A percentile compares a stretch with the other conserved stretches of the same genome.
These are phyloP conservation scores for Cyclostephanos invisitatus DNA, from an alignment of 108 stramenopile species.

Conservation along the genomic window DNA sequence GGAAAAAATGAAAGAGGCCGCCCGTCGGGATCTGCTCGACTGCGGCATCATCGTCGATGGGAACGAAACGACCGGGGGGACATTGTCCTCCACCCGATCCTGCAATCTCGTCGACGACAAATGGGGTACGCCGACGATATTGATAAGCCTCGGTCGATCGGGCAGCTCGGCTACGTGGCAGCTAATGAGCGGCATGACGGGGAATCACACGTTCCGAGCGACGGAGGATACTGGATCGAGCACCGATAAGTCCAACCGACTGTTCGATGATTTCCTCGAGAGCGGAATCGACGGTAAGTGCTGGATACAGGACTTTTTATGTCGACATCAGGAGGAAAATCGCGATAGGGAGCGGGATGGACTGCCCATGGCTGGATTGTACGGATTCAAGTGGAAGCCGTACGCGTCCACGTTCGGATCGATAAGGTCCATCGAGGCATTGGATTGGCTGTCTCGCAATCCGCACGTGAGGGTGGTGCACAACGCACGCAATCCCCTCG, in stretches of 20 bases:
- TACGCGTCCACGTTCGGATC: background rate
- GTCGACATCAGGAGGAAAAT: background rate
- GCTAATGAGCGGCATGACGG: slow-evolving; percentile 2
- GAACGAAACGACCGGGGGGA: background rate
- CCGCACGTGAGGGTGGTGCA: background rate
- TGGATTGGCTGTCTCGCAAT: background rate
- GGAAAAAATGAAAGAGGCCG: background rate
- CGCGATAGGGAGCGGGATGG: background rate
- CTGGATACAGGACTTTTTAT: background rate
- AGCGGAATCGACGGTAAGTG: background rate
- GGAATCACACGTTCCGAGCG: background rate
- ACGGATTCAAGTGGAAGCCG: background rate
- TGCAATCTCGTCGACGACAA: background rate
- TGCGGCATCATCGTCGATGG: background rate
- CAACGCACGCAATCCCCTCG: background rate
- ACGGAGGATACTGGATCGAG: background rate
- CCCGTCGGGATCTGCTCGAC: background rate
- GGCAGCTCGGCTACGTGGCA: slow-evolving; percentile 1
- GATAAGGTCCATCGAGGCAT: background rate
- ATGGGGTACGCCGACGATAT: background rate
- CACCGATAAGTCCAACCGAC: background rate
- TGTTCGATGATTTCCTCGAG: background rate
- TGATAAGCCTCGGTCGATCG: slow-evolving; percentile 7
- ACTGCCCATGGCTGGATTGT: background rate
- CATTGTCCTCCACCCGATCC: background rate